Percentiles rank a stretch among this genome's conserved stretches.
Evolutionary conservation across 2,329 filamentous ascomycete species (phyloP).

Genomic region (Exophiala aquamarina): DNA sequence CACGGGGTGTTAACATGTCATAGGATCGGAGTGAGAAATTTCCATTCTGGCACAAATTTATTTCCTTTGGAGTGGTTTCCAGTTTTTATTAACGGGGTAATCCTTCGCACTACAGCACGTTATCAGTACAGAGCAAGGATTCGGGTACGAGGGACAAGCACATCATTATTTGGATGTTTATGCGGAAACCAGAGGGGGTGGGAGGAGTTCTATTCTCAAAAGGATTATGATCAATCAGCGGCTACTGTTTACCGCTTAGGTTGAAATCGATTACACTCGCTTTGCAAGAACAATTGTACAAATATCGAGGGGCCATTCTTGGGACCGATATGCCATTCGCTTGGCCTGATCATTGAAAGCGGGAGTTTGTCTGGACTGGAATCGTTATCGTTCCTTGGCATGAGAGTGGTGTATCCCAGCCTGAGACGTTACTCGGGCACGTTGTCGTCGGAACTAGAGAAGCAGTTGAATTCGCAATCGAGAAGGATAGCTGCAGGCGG

Average conservation of each 20-base stretch:
- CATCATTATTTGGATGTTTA: neutral
- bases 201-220: neutral
- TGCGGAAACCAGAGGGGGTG: neutral
- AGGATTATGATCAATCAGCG: constrained; percentile 10
- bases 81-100: neutral
- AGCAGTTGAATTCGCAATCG: neutral
- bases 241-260: constrained; percentile 21
- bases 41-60: too few relatives aligned
- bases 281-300: constrained; percentile 18
- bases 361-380: neutral
- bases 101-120: neutral
- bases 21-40: too few relatives aligned
- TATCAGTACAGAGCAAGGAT: too few relatives aligned
- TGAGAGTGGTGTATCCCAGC: neutral
- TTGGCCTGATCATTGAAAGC: constrained; percentile 9
- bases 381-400: neutral
- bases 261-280: constrained; percentile 20
- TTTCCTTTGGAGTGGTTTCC: neutral
- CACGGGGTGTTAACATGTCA: too few relatives aligned
- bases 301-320: constrained; percentile 23
- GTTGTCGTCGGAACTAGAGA: neutral
- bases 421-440: neutral
- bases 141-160: too few relatives aligned
- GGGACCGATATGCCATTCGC: constrained; percentile 27
- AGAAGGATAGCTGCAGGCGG: neutral